A percentile compares a stretch with the other conserved stretches of the same genome.
Conservation (phyloP, 345 rosid species). For the Heritiera fomes region DNA sequence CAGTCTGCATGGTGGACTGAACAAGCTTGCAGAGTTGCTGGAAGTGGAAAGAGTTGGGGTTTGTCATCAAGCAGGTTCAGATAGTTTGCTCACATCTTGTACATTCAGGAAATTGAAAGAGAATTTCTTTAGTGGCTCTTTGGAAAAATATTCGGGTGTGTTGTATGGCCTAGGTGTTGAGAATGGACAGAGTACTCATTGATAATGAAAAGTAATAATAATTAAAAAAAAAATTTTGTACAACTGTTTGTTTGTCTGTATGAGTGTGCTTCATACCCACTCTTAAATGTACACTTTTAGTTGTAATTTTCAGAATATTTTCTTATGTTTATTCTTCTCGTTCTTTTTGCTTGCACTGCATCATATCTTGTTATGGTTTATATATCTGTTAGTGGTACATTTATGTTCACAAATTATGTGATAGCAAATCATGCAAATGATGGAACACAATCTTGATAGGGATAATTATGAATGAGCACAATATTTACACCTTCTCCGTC, state of each 20-base stretch:
- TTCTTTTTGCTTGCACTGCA: neutral
- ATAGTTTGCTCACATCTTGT: conserved; percentile 85
- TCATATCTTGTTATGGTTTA: neutral
- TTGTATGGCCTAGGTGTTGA: conserved; percentile 92
- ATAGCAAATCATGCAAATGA: neutral
- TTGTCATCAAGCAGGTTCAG: conserved; percentile 92
- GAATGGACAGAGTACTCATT: conserved; percentile 52
- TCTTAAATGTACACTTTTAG: conserved; percentile 31
- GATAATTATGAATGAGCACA: neutral
- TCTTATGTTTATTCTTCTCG: neutral
- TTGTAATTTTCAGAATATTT: conserved; percentile 18
- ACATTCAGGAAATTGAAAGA: conserved; percentile 86
- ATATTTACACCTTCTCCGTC: neutral
- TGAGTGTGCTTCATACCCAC: conserved; percentile 24
- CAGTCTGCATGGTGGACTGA: conserved; percentile 85
- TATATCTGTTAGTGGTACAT: neutral
- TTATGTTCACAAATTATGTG: neutral
- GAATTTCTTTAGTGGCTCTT: conserved; percentile 66
- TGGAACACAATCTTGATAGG: neutral
- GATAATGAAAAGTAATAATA: conserved; percentile 11
- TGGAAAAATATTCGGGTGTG: conserved; percentile 82
- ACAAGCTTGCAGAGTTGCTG: conserved; percentile 81
- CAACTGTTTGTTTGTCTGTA: conserved; percentile 20
- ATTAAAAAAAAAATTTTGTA: conserved; percentile 13
- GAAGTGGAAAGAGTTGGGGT: conserved; percentile 84